These are phyloP conservation scores for Eryngium alpinum DNA, from an alignment of 140 eudicot genomes.

Conservation along the genomic window DNA sequence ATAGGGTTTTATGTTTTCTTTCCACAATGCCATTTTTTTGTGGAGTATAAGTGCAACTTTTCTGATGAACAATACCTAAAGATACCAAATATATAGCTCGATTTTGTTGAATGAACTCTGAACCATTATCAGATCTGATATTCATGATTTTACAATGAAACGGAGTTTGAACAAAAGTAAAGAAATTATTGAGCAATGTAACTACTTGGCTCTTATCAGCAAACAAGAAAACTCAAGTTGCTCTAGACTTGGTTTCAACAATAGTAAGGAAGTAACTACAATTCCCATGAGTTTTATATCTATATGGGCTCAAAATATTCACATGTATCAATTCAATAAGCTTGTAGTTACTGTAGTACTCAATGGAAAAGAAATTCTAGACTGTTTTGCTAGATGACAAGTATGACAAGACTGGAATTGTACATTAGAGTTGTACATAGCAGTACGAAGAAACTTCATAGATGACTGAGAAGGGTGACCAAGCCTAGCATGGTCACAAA, in stretches of 20 bases:
- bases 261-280: background rate
- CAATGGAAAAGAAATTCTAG: background rate
- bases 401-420: too few relatives aligned
- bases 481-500: background rate
- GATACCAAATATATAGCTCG: background rate
- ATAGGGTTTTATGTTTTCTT: background rate
- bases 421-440: background rate
- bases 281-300: background rate
- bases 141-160: background rate
- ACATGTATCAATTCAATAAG: background rate
- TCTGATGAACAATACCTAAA: background rate
- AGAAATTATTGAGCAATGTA: accelerated
- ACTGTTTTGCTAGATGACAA: background rate
- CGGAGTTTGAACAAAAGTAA: background rate
- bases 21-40: background rate
- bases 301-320: background rate
- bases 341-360: background rate
- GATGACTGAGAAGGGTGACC: background rate
- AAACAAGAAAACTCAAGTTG: background rate
- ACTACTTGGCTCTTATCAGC: background rate
- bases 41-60: background rate
- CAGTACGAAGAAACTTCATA: background rate
- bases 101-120: background rate
- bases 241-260: background rate
- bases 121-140: background rate